phyloP scores from a whole-genome alignment of 1,139 yeast species.

The Pichia sp. region DNA sequence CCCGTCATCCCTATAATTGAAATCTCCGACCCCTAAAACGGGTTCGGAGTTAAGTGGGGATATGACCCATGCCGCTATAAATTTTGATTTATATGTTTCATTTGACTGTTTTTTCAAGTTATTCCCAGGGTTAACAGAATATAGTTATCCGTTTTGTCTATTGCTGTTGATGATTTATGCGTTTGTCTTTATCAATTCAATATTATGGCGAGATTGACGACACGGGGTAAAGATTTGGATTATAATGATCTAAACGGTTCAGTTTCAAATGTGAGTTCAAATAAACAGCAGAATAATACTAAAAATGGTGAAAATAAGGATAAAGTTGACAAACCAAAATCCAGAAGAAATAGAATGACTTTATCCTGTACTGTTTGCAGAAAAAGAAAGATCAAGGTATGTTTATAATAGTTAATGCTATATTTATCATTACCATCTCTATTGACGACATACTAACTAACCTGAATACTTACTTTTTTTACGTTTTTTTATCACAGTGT shows the following conservation, averaged over 20 bases:
- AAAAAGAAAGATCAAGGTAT: slow-evolving; percentile 37
- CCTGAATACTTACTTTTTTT: neutral
- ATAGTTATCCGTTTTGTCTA: neutral
- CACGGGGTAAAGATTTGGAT: neutral
- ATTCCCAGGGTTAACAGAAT: too few relatives aligned
- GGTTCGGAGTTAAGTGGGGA: too few relatives aligned
- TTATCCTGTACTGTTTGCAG: slow-evolving; percentile 42
- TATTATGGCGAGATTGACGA: neutral
- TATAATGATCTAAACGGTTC: neutral
- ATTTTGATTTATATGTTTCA: too few relatives aligned
- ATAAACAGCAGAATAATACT: neutral
- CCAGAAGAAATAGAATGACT: slow-evolving; percentile 37
- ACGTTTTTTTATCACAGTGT: slow-evolving; percentile 31
- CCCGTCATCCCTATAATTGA: too few relatives aligned
- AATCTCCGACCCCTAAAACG: too few relatives aligned
- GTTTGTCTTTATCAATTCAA: neutral
- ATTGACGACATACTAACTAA: neutral
- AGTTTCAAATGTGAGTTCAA: neutral
- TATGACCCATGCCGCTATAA: too few relatives aligned
- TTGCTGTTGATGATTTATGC: neutral
- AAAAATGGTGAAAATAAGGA: neutral
- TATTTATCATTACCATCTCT: too few relatives aligned
- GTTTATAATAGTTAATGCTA: neutral
- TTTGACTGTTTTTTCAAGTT: too few relatives aligned
- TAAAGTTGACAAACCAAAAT: slow-evolving; percentile 9